phyloP scores from a whole-genome alignment of 345 rosid species.

The Aquilaria sinensis region DNA sequence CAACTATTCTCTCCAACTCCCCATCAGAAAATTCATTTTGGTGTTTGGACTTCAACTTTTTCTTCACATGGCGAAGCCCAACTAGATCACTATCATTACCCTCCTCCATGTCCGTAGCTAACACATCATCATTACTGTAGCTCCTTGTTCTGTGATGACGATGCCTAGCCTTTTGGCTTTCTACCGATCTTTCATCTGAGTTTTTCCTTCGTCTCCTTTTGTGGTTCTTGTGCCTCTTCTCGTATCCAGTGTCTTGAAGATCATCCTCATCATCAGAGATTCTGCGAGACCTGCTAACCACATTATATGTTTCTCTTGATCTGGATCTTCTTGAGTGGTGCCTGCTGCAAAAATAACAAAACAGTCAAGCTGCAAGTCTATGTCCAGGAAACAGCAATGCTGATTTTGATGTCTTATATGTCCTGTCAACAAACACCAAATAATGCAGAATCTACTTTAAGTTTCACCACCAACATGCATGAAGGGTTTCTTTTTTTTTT shows the following conservation, averaged over 20 bases:
- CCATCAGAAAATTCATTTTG: constrained; percentile 18
- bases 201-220: constrained; percentile 9
- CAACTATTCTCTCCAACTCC: constrained; percentile 12
- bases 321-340: constrained; percentile 41
- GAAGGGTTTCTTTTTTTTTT: too few relatives aligned
- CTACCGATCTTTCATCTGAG: constrained; percentile 9
- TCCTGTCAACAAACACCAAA: background rate
- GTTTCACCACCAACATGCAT: too few relatives aligned
- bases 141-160: constrained; percentile 21
- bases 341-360: constrained; percentile 27
- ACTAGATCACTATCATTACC: constrained; percentile 19
- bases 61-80: constrained; percentile 9
- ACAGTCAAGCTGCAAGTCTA: background rate
- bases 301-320: constrained; percentile 31
- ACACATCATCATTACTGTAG: constrained; percentile 22
- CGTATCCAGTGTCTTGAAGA: constrained; percentile 11
- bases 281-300: constrained; percentile 20
- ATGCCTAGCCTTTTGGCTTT: constrained; percentile 11
- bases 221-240: constrained; percentile 8
- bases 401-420: background rate
- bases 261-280: constrained; percentile 20
- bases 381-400: background rate
- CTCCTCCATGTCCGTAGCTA: constrained; percentile 21
- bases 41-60: constrained; percentile 8
- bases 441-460: background rate